Evolutionary conservation across 495 filamentous ascomycete species (phyloP), one percentile per base, ranked within the genome.

Genomic region (Hyphodiscus hymeniophilus): DNA sequence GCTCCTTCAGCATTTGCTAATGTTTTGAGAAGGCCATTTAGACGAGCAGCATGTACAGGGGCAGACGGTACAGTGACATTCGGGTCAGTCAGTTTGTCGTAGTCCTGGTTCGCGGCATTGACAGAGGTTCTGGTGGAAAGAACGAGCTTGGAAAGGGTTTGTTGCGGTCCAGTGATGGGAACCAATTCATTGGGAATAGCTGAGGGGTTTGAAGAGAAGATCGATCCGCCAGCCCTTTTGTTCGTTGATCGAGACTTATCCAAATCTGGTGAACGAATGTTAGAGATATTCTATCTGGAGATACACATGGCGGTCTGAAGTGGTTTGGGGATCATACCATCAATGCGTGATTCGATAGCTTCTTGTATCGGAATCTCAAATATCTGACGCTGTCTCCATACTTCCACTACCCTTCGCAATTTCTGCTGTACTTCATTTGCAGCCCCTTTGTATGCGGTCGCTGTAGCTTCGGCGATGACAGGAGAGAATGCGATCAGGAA

Each of bases 1-100:
- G 90, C 90, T 34, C 80, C 84, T 65, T 97, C 89, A n/a, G 92
- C 92, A 46, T 78, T 87, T 28, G 89, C 88, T 13, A 99, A 76
- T 2, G 77, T 80, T 67, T 92, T 95, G 41, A 97, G 72, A 7
- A 99, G 70, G 3, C 86, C 81, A 52, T 81, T 87, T 16, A 98
- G 81, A 13, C 89, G 84, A 22, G 94, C 94, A 1, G 92, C 92
- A 60, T 94, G 85, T 8, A 97, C 89, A 1, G 92, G 89, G 7
- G 89, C 80, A 0, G 85, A 76, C 4, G 90, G 87, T 6, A 77
- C 60, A 2, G 75, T 68, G 6, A 72, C 73, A 32, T 69, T 66
- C 2, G 86, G 75, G 50, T 91, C 85, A 28, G 80, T 77, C 56
- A 92, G 69, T 61, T 87, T 95, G 21, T 84, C 78, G 58, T 85